Conservation (phyloP, 208 protist species). For the Naegleria gruberi region DNA sequence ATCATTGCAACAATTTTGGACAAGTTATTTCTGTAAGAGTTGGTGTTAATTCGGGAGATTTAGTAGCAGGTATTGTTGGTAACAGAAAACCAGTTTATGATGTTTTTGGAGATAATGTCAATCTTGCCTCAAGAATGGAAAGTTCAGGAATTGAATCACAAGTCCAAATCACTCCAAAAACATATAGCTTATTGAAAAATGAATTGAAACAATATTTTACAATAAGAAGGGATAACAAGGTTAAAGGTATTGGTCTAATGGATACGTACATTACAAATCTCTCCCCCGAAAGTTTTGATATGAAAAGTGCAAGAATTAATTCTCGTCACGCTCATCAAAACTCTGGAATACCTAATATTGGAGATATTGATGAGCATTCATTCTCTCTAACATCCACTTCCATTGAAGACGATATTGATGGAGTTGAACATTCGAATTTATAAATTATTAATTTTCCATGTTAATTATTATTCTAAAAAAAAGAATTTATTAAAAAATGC, state of each 20-base stretch:
- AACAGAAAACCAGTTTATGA: constrained; percentile 32
- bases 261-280: not conserved
- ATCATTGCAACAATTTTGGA: not conserved
- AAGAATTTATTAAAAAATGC: too few relatives aligned
- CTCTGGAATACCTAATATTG: too few relatives aligned
- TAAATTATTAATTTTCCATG: too few relatives aligned
- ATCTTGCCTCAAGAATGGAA: constrained; percentile 37
- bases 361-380: too few relatives aligned
- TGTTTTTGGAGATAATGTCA: constrained; percentile 36
- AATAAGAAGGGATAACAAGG: not conserved
- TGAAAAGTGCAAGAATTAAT: too few relatives aligned
- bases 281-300: too few relatives aligned
- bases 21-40: not conserved
- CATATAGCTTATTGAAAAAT: not conserved
- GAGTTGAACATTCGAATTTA: too few relatives aligned
- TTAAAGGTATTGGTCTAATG: not conserved
- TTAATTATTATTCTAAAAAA: too few relatives aligned
- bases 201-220: not conserved
- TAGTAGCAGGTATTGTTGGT: constrained; percentile 48
- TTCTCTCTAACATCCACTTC: too few relatives aligned
- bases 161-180: not conserved
- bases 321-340: too few relatives aligned
- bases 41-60: constrained; percentile 44
- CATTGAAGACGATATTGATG: too few relatives aligned
- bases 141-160: not conserved